A percentile compares a stretch with the other conserved stretches of the same genome.
Evolutionary conservation across 2,329 filamentous ascomycete species (phyloP).

Genomic region (Trichoderma sp.): DNA sequence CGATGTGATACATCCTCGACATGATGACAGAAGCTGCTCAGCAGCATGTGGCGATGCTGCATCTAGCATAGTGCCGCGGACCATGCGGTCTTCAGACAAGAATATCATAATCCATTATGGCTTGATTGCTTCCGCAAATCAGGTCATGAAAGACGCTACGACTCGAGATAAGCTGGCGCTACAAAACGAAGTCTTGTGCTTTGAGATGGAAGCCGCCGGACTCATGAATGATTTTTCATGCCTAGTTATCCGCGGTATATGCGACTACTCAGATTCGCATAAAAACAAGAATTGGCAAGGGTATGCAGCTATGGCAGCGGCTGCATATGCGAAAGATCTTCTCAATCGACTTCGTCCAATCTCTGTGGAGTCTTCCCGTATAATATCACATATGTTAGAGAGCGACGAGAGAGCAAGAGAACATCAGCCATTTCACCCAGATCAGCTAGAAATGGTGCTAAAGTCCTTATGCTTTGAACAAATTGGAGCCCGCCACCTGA

Average conservation of each 20-base stretch:
- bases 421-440: neutral
- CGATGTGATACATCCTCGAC: conserved; percentile 11
- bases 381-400: neutral
- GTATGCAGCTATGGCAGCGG: conserved; percentile 35
- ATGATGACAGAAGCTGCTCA: neutral
- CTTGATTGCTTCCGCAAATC: conserved; percentile 26
- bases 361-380: neutral
- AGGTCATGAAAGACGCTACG: conserved; percentile 28
- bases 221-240: conserved; percentile 37
- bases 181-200: conserved; percentile 23
- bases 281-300: conserved; percentile 24
- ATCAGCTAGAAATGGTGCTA: conserved; percentile 25
- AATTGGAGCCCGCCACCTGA: conserved; percentile 41
- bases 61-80: neutral
- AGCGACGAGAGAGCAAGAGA: neutral
- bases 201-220: conserved; percentile 26
- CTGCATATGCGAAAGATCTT: conserved; percentile 35
- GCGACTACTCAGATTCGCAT: conserved; percentile 41
- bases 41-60: neutral
- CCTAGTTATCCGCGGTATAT: conserved; percentile 40
- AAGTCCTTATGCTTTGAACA: conserved; percentile 42
- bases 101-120: neutral
- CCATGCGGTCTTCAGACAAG: neutral
- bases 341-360: conserved; percentile 4
- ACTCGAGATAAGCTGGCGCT: conserved; percentile 22